A percentile compares a stretch with the other conserved stretches of the same genome.
Conservation (phyloP, 495 filamentous ascomycete species). For the Penicillium riverlandense region DNA sequence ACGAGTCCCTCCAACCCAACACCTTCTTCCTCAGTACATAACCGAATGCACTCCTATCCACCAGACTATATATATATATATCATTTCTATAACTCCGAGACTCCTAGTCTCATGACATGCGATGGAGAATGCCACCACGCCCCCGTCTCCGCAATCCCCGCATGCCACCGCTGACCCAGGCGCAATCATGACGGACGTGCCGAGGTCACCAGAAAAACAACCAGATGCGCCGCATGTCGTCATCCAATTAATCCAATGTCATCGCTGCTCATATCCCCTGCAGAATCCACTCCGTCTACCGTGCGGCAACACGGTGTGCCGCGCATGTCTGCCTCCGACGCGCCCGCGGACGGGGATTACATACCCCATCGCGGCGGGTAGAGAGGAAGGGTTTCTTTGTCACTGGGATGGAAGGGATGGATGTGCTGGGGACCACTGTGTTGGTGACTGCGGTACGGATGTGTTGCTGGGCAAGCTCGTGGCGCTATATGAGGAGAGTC, state of each 20-base stretch:
- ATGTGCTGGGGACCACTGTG: slow-evolving; percentile 65
- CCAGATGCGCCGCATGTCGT: slow-evolving; percentile 39
- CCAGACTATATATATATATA: too few species aligned
- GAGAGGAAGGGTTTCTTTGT: slow-evolving; percentile 63
- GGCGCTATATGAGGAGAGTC: slow-evolving; percentile 44
- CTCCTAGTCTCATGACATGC: background rate
- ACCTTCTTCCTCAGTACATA: too few species aligned
- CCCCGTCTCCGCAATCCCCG: slow-evolving; percentile 2
- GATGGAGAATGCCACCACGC: slow-evolving; percentile 24
- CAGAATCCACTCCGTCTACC: slow-evolving; percentile 67
- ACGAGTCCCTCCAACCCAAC: slow-evolving; percentile 12
- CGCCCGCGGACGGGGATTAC: slow-evolving; percentile 59
- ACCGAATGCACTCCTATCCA: too few species aligned
- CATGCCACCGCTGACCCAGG: slow-evolving; percentile 2
- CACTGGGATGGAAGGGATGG: slow-evolving; percentile 44
- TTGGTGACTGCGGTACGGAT: slow-evolving; percentile 69
- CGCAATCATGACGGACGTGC: slow-evolving; percentile 6
- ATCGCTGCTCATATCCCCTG: slow-evolving; percentile 62
- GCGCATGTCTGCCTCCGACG: slow-evolving; percentile 60
- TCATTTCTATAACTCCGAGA: too few species aligned
- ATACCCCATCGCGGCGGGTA: slow-evolving; percentile 58
- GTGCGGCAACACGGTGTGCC: slow-evolving; percentile 76
- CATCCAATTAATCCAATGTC: slow-evolving; percentile 67
- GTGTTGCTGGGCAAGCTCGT: slow-evolving; percentile 64
- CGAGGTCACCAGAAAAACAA: slow-evolving; percentile 20